Base-by-base conservation (phyloP, 2,329 filamentous ascomycete species). In the Pyrenochaeta sp. region DNA sequence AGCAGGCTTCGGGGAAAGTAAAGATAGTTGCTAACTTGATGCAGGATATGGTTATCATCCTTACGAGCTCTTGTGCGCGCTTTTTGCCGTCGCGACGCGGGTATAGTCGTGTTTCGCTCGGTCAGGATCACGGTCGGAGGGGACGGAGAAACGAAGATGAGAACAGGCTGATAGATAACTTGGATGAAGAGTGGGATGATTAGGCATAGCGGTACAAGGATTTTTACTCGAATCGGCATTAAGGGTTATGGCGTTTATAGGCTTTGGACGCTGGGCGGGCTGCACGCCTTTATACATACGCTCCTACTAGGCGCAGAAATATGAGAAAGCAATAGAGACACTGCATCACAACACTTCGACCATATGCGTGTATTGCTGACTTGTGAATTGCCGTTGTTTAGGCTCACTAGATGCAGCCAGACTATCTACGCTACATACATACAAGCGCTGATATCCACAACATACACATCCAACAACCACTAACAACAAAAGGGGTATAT, bases 171-270 rank as follows among this genome's bases (percentile, higher is more conserved):
- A 98, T 99, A 76, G 94, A 98, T 77, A 92, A 97, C 78, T 83
- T 97, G 58, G 95, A 98, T 72, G 94, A 98, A 77, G 93, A 97
- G 75, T 98, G 94, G 94, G 93, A 97, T 68, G 93, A 97, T 65
- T 84, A 28, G 15, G 22, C 40, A 25, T 25, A 25, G 5, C 19
- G 40, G 40, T 19, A 42, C 39, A 22, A 4, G 19, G n/a, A 19
- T 19, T 22, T 36, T 19, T 19, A 19, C 19, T 19, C 19, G 19
- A n/a, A 42, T 42, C 2, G n/a, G 39, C 39, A 42, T 42, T n/a
- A 22, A 10, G 24, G 22, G 25, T 12, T 15, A 25, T 27, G 42
- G 42, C 42, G 42, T 44, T 44, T 8, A 28, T 44, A n/a, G 12
- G 10, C 10, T 27, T 44, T 13, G 42, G 15, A 27, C 28, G 8